Evolutionary conservation across 495 filamentous ascomycete genomes (phyloP), one percentile per base, ranked within the genome.

Genomic region (Podospora didyma): DNA sequence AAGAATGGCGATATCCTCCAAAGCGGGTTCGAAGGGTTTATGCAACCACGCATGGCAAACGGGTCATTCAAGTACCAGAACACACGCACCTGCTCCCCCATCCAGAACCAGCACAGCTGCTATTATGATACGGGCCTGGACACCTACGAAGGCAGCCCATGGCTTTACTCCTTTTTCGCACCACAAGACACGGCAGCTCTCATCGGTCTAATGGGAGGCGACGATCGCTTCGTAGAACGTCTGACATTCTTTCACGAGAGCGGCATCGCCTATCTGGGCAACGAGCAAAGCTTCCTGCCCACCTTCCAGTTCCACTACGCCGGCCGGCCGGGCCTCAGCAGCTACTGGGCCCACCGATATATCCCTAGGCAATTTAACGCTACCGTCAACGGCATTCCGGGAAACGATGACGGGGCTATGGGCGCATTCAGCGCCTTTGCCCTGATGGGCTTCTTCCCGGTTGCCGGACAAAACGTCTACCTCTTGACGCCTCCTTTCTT

Each of bases 391-490:
- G 87, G 88, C 3, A 82, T 91, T 31, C 86, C 87, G 2, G 87
- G 87, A 0, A 90, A 90, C 66, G 87, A 90, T 56, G 87, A 90
- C 68, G 85, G 83, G 50, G 86, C 87, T 17, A 89, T 89, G 86
- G 88, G 86, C 9, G 82, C 86, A 2, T 90, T 89, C 58, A 75
- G 80, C 4, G 83, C 83, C 0, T 81, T 89, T 35, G 81, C 80
- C 35, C 86, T 87, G 78, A 81, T 89, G 67, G 88, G 88, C 0
- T 76, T 90, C 2, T 92, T 86, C 66, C 88, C 88, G 1, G 84
- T 88, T 3, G 84, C 86, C 0, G 88, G 87, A 4, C 86, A 89
- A 67, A 76, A 89, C 54, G 86, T 89, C 0, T 90, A 90, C 56
- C 72, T 92, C 6, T 83, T 90, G 17, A 85, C 76, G 20, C 71